Base-by-base conservation (phyloP, 306 rosid species). In the Prunus mira region DNA sequence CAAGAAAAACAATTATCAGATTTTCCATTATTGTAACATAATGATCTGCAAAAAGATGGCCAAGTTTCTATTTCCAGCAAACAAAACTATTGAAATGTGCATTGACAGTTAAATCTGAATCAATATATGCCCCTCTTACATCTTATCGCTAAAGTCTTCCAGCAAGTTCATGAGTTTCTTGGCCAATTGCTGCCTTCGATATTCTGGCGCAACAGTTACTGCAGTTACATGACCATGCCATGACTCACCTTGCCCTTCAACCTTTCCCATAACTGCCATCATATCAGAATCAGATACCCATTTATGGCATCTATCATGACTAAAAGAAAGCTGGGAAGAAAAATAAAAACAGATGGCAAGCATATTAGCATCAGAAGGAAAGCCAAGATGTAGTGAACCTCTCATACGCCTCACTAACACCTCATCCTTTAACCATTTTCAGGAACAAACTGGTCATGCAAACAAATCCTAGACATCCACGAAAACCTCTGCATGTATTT, bases 201-300 rank as follows among this genome's bases (percentile, higher is more conserved):
- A 96, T 76, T 96, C 98, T 0, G 97, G 93, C 73, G 97, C 88
- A 76, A 96, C 97, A 9, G 97, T 91, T 30, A 96, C 96, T 1
- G 99, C 98, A 52, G 99, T 96, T 65, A 96, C 98, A 71, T 96
- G 99, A 34, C 99, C 99, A 79, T 96, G 99, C 98, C 99, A 96
- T 49, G 93, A 92, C 74, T 96, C 99, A 67, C 99, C 99, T 89
- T 92, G 99, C 67, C 99, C 99, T 81, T 96, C 99, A 61, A 92
- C 99, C 80, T 96, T 96, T 61, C 99, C 99, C 99, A 96, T 96
- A 73, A 96, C 99, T 96, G 83, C 86, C 89, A 77, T 41, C 22
- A 43, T 10, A 20, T 5, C n/a, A 65, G 2, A 72, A 56, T 5
- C 62, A 79, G 27, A 62, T 19, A 38, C 41, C 47, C 32, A n/a